phyloP scores from a whole-genome alignment of 2,329 filamentous ascomycete genomes.

The Cladosporium colombiae region DNA sequence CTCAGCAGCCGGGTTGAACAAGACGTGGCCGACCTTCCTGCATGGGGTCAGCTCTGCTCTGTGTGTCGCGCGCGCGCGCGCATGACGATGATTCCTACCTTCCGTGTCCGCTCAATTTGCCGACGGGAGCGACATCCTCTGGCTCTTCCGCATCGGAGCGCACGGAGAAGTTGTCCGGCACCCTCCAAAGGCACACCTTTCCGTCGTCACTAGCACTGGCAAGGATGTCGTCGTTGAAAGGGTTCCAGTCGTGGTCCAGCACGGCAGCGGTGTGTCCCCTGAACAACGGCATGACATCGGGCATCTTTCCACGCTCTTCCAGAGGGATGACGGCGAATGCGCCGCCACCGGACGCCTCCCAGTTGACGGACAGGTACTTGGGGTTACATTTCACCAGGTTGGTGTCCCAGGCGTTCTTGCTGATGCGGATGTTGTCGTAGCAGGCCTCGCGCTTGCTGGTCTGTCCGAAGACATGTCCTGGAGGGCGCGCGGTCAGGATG shows the following conservation, averaged over 20 bases:
- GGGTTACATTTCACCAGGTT: slow-evolving; percentile 98
- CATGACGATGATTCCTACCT: slow-evolving; percentile 56
- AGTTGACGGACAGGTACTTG: slow-evolving; percentile 95
- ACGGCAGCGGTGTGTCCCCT: slow-evolving; percentile 94
- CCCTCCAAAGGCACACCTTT: slow-evolving; percentile 95
- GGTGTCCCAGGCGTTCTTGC: slow-evolving; percentile 98
- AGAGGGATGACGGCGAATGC: slow-evolving; percentile 95
- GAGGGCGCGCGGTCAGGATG: slow-evolving; percentile 27
- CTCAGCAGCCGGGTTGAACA: slow-evolving; percentile 95
- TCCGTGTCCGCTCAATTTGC: slow-evolving; percentile 82
- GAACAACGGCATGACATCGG: slow-evolving; percentile 91
- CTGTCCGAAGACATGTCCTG: slow-evolving; percentile 98
- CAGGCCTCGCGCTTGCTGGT: slow-evolving; percentile 94
- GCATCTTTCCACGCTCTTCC: slow-evolving; percentile 83
- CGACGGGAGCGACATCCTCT: slow-evolving; percentile 44
- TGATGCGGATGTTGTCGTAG: slow-evolving; percentile 97
- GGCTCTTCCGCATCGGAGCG: slow-evolving; percentile 53
- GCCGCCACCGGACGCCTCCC: slow-evolving; percentile 93
- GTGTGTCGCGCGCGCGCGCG: background rate
- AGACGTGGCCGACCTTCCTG: slow-evolving; percentile 95
- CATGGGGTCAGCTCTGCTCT: slow-evolving; percentile 29
- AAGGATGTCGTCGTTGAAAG: slow-evolving; percentile 91
- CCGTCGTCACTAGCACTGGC: slow-evolving; percentile 95
- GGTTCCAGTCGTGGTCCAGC: slow-evolving; percentile 97
- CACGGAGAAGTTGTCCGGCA: slow-evolving; percentile 83